Evolutionary conservation across 768 basidiomycete species (phyloP), one percentile per base, ranked within the genome.

Genomic region (Podaxis mareebaensis): DNA sequence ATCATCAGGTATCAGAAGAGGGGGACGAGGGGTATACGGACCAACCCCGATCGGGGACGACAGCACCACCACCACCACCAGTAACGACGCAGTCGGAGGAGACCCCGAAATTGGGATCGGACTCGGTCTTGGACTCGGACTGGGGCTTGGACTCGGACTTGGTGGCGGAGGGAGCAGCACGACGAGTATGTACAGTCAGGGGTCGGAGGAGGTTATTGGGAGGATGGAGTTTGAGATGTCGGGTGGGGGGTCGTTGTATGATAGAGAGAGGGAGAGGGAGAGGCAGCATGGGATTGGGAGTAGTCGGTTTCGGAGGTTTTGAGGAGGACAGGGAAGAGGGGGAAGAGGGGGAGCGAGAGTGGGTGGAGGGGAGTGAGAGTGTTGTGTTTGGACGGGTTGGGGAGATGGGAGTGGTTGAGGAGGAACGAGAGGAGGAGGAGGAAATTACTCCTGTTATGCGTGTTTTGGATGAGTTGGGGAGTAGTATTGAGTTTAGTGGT

Each of bases 171-270:
- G 59, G 13, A n/a, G 40, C 28, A 49, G 48, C 57, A 17, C 15
- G 22, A 36, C 66, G 42, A n/a, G 60, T 57, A 52, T 51, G 64
- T 48, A 71, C 53, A 73, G 74, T 53, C 77, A 76, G 72, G 83
- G 75, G 56, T 82, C 75, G 67, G 81, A 79, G 65, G 85, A 87
- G 73, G 84, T 86, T 6, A 76, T 87, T 60, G 86, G 86, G 44
- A 70, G 80, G 67, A 76, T 87, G 76, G 85, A 86, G 8, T 12
- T 62, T 20, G 54, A 56, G 8, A n/a, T 56, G 11, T 12, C 49
- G 24, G 22, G 30, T 12, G 54, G 54, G 24, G 24, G 26, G 30
- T 24, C 46, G 12, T 15, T 60, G 33, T 60, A 53, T 52, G 59
- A 60, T 53, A 39, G 46, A 22, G 59, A 60, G 38, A 51, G 59